A percentile compares a stretch with the other conserved stretches of the same genome.
Evolutionary conservation across 2,329 filamentous ascomycete species (phyloP).

Genomic region (Fusarium irregulare): DNA sequence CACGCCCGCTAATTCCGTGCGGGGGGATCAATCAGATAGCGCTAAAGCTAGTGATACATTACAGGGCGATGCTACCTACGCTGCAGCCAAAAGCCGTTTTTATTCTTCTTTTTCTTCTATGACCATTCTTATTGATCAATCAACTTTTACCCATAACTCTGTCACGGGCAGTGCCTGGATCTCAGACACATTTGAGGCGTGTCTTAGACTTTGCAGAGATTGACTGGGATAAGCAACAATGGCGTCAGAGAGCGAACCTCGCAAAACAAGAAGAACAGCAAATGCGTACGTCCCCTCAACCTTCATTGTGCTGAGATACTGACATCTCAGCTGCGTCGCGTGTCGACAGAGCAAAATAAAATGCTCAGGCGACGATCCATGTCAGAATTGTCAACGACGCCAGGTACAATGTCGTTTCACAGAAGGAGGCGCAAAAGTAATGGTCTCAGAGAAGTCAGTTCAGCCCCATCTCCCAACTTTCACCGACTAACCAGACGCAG

Average conservation of each 20-base stretch:
- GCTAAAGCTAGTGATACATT: background rate
- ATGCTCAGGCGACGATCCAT: slow-evolving; percentile 51
- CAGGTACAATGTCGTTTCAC: slow-evolving; percentile 48
- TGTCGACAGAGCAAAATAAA: slow-evolving; percentile 53
- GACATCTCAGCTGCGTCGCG: slow-evolving; percentile 45
- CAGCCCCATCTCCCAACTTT: background rate
- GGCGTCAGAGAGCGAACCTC: slow-evolving; percentile 28
- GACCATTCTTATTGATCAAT: slow-evolving; percentile 14
- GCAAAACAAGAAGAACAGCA: slow-evolving; percentile 43
- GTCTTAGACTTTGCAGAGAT: background rate
- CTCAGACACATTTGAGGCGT: too few relatives aligned
- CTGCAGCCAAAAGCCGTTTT: slow-evolving; percentile 15
- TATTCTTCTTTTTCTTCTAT: slow-evolving; percentile 4
- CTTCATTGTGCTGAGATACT: background rate
- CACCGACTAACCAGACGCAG: slow-evolving; percentile 22
- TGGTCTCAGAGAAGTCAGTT: slow-evolving; percentile 50
- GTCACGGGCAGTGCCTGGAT: too few relatives aligned
- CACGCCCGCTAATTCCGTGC: background rate
- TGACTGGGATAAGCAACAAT: background rate
- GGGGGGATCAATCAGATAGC: background rate
- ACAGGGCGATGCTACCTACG: slow-evolving; percentile 1
- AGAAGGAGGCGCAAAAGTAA: slow-evolving; percentile 46
- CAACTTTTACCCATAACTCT: background rate
- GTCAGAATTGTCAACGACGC: slow-evolving; percentile 49
- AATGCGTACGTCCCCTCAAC: slow-evolving; percentile 37